phyloP scores from a whole-genome alignment of 345 rosid species.

The Gossypium rotundifolium region DNA sequence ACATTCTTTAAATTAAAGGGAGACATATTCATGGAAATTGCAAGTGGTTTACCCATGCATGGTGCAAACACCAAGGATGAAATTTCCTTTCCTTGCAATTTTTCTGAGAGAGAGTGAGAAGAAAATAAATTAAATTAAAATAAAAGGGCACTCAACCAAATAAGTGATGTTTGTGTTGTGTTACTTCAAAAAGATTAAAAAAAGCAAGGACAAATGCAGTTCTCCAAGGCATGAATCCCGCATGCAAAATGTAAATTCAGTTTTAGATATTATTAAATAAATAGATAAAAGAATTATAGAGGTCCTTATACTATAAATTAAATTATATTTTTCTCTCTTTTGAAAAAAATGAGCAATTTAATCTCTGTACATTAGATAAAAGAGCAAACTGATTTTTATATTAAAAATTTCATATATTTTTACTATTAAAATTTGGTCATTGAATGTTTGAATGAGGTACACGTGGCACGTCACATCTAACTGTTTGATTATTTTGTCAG shows the following conservation, averaged over 20 bases:
- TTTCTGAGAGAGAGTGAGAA: background rate
- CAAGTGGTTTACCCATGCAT: background rate
- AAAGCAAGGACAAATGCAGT: conserved; percentile 23
- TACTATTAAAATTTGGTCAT: no score
- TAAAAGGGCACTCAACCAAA: conserved; percentile 6
- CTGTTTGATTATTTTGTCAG: no score
- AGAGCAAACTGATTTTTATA: no score
- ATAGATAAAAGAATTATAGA: no score
- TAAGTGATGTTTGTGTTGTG: conserved; percentile 21
- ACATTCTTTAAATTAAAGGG: background rate
- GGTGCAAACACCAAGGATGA: background rate
- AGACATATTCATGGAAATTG: background rate
- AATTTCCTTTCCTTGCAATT: background rate
- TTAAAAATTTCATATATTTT: no score
- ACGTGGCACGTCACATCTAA: no score
- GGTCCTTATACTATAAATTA: no score
- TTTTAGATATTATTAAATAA: background rate
- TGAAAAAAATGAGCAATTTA: no score
- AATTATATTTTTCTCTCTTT: no score
- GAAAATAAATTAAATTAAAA: background rate
- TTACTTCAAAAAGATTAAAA: conserved; percentile 20
- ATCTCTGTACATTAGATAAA: no score
- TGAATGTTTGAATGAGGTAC: no score
- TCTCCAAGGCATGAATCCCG: conserved; percentile 35
- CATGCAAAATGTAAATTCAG: conserved; percentile 32